Base-by-base conservation (phyloP, 1,284 basidiomycete genomes). In the Trametes pubescens region DNA sequence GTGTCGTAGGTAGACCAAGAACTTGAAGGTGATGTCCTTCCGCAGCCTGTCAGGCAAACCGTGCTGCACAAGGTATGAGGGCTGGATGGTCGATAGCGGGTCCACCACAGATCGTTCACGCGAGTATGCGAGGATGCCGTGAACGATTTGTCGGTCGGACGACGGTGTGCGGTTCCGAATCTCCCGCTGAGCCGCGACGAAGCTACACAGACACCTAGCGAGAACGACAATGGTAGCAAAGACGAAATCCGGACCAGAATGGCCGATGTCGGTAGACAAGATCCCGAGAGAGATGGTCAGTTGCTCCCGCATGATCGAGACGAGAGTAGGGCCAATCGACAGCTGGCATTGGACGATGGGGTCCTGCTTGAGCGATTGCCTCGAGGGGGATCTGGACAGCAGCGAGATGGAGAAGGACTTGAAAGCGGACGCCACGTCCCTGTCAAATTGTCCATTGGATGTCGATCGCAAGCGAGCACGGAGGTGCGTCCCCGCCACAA, bases 31-130 rank as follows among this genome's bases (percentile, higher is more conserved):
- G 1, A 82, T 76, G 67, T 91, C 86, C 26, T 83, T 84, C 32
- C 93, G 89, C 48, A 93, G 72, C 46, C 80, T 74, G 56, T 87
- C 84, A 3, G 92, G 90, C 13, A 82, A 77, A 3, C 91, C 92
- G 56, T 80, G 82, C 73, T 93, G 92, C 32, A 94, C 84, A 44
- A 94, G 82, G 72, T 88, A 93, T 1, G 92, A 92, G 4, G 92
- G 91, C 56, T 92, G 92, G 49, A 87, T 92, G 48, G 88, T 87
- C 24, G 92, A 93, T 40, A 91, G 80, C 24, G 90, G 89, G 73
- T 95, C 92, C 9, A 91, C 80, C 29, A 86, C 77, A 4, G 83
- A 72, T n/a, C 81, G 76, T 34, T 82, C 76, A 38, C 77, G 77
- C 8, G 87, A 86, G 57, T 77, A 77, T 59, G 76, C 72, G 48